These are phyloP conservation scores for Hibiscus syriacus DNA, from an alignment of 345 rosid genomes.

Conservation along the genomic window DNA sequence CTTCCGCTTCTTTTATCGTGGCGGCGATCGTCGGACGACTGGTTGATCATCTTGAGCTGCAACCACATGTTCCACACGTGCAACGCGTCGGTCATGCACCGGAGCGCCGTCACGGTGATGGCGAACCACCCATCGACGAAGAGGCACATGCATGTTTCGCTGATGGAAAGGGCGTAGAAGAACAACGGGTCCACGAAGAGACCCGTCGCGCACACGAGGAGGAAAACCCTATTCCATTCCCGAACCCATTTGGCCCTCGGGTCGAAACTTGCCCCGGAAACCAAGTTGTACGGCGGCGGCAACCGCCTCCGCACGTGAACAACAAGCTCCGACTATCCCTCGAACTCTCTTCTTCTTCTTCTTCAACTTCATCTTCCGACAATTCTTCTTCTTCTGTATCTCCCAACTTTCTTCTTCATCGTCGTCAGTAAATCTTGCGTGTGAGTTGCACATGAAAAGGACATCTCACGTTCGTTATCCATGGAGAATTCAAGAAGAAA, in stretches of 20 bases:
- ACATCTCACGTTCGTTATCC: conserved; percentile 28
- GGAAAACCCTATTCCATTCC: conserved; percentile 85
- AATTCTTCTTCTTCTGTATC: conserved; percentile 10
- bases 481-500: conserved; percentile 14
- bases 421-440: conserved; percentile 29
- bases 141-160: conserved; percentile 66
- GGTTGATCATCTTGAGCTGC: conserved; percentile 60
- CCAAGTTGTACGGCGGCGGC: conserved; percentile 32
- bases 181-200: conserved; percentile 91
- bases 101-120: conserved; percentile 74
- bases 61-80: conserved; percentile 92
- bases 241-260: conserved; percentile 79
- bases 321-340: not conserved
- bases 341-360: not conserved
- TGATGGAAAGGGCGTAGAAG: conserved; percentile 72
- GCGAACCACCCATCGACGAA: conserved; percentile 92
- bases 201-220: conserved; percentile 72
- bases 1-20: not conserved
- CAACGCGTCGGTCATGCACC: conserved; percentile 82
- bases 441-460: conserved; percentile 27
- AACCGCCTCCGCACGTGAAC: conserved; percentile 16
- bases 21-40: not conserved
- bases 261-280: conserved; percentile 59
- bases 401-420: conserved; percentile 17
- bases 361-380: not conserved